phyloP scores from a whole-genome alignment of 2,329 filamentous ascomycete genomes.

The Fusarium decemcellulare region DNA sequence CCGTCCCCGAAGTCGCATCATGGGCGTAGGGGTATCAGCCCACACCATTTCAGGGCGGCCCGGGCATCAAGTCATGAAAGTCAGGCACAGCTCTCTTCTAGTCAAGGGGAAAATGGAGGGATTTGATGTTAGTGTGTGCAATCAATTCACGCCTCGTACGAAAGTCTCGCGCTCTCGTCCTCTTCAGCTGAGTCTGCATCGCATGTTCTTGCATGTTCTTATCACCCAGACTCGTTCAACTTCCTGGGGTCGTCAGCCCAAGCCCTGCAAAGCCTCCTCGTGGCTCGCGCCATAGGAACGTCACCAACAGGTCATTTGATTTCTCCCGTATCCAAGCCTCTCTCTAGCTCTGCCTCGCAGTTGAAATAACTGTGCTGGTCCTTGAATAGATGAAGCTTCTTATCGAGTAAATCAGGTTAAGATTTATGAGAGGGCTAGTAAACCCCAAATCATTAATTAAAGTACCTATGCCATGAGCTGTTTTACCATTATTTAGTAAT shows the following conservation, averaged over 20 bases:
- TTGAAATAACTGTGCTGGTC: too few relatives aligned
- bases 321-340: background rate
- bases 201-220: slow-evolving; percentile 23
- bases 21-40: slow-evolving; percentile 38
- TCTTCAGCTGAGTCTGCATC: slow-evolving; percentile 25
- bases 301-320: slow-evolving; percentile 45
- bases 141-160: slow-evolving; percentile 37
- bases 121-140: slow-evolving; percentile 12
- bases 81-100: slow-evolving; percentile 15
- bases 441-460: too few relatives aligned
- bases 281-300: slow-evolving; percentile 43
- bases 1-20: slow-evolving; percentile 31
- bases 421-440: background rate
- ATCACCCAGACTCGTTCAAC: slow-evolving; percentile 2
- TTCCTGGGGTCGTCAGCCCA: slow-evolving; percentile 18
- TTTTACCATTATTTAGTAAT: too few relatives aligned
- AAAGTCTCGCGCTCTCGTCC: slow-evolving; percentile 19
- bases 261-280: slow-evolving; percentile 36
- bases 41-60: slow-evolving; percentile 21
- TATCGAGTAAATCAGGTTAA: background rate
- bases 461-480: too few relatives aligned
- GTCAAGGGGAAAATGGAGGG: slow-evolving; percentile 6
- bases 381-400: too few relatives aligned
- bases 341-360: too few relatives aligned
- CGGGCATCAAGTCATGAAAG: slow-evolving; percentile 24